phyloP scores from a whole-genome alignment of 1,284 basidiomycete genomes.

The Sanghuangporus baumii region DNA sequence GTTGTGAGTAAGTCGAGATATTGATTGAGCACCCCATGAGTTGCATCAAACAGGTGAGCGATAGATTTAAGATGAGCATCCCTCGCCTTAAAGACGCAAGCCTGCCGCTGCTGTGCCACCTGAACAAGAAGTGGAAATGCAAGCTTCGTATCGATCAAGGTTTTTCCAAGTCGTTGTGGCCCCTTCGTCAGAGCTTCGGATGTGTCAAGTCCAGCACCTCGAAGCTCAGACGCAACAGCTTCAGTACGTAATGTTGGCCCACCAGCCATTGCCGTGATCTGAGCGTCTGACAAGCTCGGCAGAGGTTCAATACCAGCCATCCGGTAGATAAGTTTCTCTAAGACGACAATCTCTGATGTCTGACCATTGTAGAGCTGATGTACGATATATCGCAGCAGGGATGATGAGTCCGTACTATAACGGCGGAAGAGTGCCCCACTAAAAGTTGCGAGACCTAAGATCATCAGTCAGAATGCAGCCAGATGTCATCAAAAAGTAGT shows the following conservation, averaged over 20 bases:
- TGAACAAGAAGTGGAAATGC: slow-evolving; percentile 83
- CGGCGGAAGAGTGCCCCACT: slow-evolving; percentile 89
- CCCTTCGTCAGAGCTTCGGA: slow-evolving; percentile 54
- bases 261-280: slow-evolving; percentile 86
- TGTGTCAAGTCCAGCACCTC: slow-evolving; percentile 66
- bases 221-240: slow-evolving; percentile 65
- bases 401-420: slow-evolving; percentile 79
- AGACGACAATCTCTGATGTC: slow-evolving; percentile 85
- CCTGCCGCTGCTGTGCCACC: slow-evolving; percentile 82
- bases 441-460: slow-evolving; percentile 82
- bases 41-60: slow-evolving; percentile 81
- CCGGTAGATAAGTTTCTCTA: slow-evolving; percentile 89
- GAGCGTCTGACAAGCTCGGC: slow-evolving; percentile 82
- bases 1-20: slow-evolving; percentile 70
- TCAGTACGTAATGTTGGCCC: slow-evolving; percentile 86
- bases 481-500: background rate
- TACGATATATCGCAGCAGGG: slow-evolving; percentile 85
- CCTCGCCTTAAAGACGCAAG: slow-evolving; percentile 65
- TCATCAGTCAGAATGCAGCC: slow-evolving; percentile 13
- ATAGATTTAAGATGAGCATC: slow-evolving; percentile 80
- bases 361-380: slow-evolving; percentile 85
- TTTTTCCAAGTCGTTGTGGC: slow-evolving; percentile 63
- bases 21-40: slow-evolving; percentile 71
- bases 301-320: slow-evolving; percentile 95
- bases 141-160: slow-evolving; percentile 65